Base-by-base conservation (phyloP, 2,329 filamentous ascomycete genomes). In the Massarina eburnea region DNA sequence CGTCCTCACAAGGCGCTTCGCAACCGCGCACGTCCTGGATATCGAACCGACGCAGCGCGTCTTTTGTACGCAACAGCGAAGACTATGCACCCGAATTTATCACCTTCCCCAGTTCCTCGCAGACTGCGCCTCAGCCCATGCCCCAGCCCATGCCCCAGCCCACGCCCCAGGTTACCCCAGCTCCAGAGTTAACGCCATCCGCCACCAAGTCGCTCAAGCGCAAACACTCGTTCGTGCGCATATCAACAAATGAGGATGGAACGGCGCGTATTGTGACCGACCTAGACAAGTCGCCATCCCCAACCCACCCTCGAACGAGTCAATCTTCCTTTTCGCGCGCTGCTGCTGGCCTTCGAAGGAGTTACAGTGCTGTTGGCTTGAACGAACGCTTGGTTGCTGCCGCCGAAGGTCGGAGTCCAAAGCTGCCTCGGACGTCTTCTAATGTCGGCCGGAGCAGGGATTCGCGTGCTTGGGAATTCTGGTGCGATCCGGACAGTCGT, bases 401-500 rank as follows among this genome's bases (percentile, higher is more conserved):
- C 4, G 48, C 59, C 34, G 55, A 59, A 26, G 57, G 61, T 44
- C 64, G 66, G 19, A 59, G 61, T 42, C 58, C 68, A 14, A 64
- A 65, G 49, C 55, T 70, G 27, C 57, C 62, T n/a, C 70, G 82
- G 12, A 78, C 80, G 20, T 81, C 80, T 17, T 63, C 66, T 54
- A 73, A 75, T 26, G 83, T 85, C 45, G 89, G 89, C 14, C 68
- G 92, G 45, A 96, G 91, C 46, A 84, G 89, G 43, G 89, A 96
- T 67, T 89, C 91, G 15, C 84, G 91, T 40, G 88, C 87, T 6
- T 96, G 92, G 92, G 89, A 95, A 62, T 90, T 90, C 46, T 91
- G 88, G 73, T 92, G 89, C 60, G 89, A 95, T 64, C 84, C 85
- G 7, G 88, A 94, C 55, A 77, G 81, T 41, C 84, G 87, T 34